These are phyloP conservation scores for Dichotomocladium elegans DNA, from an alignment of 371 early-diverging fungal species.

Conservation along the genomic window DNA sequence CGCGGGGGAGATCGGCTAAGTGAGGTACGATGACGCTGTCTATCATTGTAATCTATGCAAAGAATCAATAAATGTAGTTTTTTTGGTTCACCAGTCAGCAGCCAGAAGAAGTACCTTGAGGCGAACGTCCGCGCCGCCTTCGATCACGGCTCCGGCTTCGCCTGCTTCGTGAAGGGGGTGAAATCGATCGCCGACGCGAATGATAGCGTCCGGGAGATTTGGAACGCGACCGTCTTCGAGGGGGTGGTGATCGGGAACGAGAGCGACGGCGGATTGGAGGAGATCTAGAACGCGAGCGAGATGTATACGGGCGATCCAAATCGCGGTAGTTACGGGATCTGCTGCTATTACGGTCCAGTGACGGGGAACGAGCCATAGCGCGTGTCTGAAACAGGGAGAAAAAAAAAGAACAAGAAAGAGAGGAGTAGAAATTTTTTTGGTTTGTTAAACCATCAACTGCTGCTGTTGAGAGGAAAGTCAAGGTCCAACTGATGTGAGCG, in stretches of 20 bases:
- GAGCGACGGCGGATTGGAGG: neutral
- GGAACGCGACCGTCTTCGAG: neutral
- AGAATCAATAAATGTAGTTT: neutral
- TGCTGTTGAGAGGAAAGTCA: too few relatives aligned
- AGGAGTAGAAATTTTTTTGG: neutral
- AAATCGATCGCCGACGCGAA: neutral
- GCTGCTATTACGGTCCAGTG: constrained; percentile 24
- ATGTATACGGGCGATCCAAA: constrained; percentile 26
- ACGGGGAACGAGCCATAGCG: constrained; percentile 38
- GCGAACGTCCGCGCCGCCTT: neutral
- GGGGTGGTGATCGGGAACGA: constrained; percentile 10
- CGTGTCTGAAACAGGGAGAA: constrained; percentile 14
- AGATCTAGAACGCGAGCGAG: constrained; percentile 1
- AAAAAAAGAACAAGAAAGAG: neutral
- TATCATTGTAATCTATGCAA: constrained; percentile 1
- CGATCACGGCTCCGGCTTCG: constrained; percentile 1
- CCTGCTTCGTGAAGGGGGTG: neutral
- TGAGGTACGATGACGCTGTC: constrained; percentile 1
- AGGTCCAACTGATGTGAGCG: too few relatives aligned
- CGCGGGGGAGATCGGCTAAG: constrained; percentile 7
- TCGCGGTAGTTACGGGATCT: constrained; percentile 40
- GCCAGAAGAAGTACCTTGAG: neutral
- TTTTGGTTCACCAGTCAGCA: constrained; percentile 2
- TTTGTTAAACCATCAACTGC: too few relatives aligned
- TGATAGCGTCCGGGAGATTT: constrained; percentile 6